These are phyloP conservation scores for Durotheca rogersii DNA, from an alignment of 495 filamentous ascomycete genomes.

Conservation along the genomic window DNA sequence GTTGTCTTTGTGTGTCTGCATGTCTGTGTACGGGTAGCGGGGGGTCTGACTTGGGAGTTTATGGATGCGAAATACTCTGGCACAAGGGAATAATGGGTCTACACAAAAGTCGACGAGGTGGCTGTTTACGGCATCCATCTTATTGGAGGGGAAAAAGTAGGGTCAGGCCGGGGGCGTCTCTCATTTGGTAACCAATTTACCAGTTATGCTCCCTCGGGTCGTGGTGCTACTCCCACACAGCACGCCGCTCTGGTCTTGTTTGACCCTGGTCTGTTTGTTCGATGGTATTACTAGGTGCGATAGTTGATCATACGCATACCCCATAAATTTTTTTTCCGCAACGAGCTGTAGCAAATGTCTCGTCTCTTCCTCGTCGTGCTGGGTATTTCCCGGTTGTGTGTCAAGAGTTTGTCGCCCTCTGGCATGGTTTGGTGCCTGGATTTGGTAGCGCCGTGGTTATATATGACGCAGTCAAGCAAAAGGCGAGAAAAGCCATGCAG, in stretches of 20 bases:
- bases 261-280: conserved; percentile 1
- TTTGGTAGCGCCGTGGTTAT: too few relatives aligned
- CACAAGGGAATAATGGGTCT: conserved; percentile 35
- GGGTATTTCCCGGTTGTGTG: conserved; percentile 1
- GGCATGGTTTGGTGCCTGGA: conserved; percentile 4
- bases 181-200: conserved; percentile 21
- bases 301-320: conserved; percentile 29
- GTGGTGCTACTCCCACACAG: conserved; percentile 2
- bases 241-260: neutral
- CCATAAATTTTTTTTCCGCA: too few relatives aligned
- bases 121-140: conserved; percentile 27
- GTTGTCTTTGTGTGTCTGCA: conserved; percentile 23
- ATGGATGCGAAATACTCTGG: conserved; percentile 28
- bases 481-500: too few relatives aligned
- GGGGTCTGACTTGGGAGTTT: conserved; percentile 28
- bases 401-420: conserved; percentile 7
- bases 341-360: too few relatives aligned
- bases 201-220: conserved; percentile 11
- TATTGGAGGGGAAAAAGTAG: conserved; percentile 12
- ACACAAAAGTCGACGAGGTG: conserved; percentile 36
- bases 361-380: neutral
- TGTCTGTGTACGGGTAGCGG: conserved; percentile 32
- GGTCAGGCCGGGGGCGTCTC: conserved; percentile 12
- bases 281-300: conserved; percentile 17
- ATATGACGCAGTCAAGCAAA: too few relatives aligned